phyloP scores from a whole-genome alignment of 768 basidiomycete genomes.

The Hortiboletus campestris region DNA sequence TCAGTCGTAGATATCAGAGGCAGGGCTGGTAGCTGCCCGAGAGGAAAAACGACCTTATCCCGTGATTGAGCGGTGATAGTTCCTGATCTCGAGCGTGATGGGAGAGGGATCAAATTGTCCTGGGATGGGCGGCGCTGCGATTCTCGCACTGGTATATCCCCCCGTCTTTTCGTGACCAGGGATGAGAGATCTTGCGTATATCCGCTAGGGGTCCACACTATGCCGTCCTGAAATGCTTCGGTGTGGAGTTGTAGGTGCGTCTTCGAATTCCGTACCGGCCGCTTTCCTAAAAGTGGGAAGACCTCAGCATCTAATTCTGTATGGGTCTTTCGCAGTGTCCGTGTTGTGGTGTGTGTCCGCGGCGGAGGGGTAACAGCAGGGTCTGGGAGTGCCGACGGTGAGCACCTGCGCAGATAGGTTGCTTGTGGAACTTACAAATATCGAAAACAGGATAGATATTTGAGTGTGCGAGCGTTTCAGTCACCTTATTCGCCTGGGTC shows the following conservation, averaged over 20 bases:
- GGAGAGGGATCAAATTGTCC: background rate
- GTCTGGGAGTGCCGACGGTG: slow-evolving; percentile 34
- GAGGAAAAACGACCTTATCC: slow-evolving; percentile 2
- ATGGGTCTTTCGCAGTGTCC: slow-evolving; percentile 21
- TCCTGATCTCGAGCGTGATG: slow-evolving; percentile 19
- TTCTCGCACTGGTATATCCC: background rate
- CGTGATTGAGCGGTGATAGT: slow-evolving; percentile 7
- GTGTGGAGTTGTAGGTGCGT: slow-evolving; percentile 37
- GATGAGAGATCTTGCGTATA: slow-evolving; percentile 15
- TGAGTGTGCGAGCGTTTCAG: background rate
- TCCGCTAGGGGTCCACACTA: slow-evolving; percentile 32
- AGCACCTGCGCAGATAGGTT: background rate
- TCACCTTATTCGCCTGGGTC: background rate
- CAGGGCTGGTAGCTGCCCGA: slow-evolving; percentile 3
- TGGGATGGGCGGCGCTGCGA: background rate
- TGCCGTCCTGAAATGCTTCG: slow-evolving; percentile 30
- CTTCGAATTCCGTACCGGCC: slow-evolving; percentile 19
- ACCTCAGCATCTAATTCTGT: slow-evolving; percentile 17
- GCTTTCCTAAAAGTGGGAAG: slow-evolving; percentile 11
- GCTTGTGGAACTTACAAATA: slow-evolving; percentile 15
- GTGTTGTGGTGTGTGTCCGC: background rate
- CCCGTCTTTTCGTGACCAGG: background rate
- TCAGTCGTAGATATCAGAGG: slow-evolving; percentile 17
- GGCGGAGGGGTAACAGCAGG: slow-evolving; percentile 28
- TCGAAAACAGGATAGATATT: slow-evolving; percentile 25